Base-by-base conservation (phyloP, 805 yeast species). In the Starmera quercuum region DNA sequence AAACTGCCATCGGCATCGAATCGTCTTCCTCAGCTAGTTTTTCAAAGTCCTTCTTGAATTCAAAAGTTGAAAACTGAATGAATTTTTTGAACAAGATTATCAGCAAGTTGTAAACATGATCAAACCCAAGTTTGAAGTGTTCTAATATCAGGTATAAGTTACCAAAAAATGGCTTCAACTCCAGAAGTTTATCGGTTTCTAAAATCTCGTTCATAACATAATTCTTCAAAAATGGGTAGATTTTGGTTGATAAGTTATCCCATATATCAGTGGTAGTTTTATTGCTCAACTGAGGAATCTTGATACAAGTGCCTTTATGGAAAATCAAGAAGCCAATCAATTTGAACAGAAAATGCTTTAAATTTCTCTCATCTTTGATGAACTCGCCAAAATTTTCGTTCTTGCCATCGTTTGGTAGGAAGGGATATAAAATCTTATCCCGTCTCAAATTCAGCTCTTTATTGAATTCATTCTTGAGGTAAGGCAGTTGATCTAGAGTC, bases 1-100 rank as follows among this genome's bases (percentile, higher is more conserved):
- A 71, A 21, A 87, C 75, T 0, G 73, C 72, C 63, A 87, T 71
- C 10, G 96, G 95, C 86, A 84, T 85, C 43, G 85, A 84, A 53
- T 85, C 92, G 52, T 90, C 97, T 17, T 80, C 78, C 39, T 74
- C 71, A 24, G 87, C 72, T 6, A 80, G 61, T 8, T 67, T 66
- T 21, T 65, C 58, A 59, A 87, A 90, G 31, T 78, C 80, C 10
- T 53, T 54, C 17, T 71, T 64, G 54, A 86, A 85, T 12, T 69
- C 67, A 38, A 59, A 61, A 11, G 74, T 68, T 17, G 77, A 58
- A 9, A 70, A 61, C 3, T 68, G 66, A n/a, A 84, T 75, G 47
- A 70, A 83, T 41, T 72, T 70, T 31, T 71, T 64, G 49, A 86
- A 78, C 7, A 79, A 55, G 2, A 65, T 49, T 20, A 82, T 59